Base-by-base conservation (phyloP, 306 rosid species). In the Bauhinia variegata region DNA sequence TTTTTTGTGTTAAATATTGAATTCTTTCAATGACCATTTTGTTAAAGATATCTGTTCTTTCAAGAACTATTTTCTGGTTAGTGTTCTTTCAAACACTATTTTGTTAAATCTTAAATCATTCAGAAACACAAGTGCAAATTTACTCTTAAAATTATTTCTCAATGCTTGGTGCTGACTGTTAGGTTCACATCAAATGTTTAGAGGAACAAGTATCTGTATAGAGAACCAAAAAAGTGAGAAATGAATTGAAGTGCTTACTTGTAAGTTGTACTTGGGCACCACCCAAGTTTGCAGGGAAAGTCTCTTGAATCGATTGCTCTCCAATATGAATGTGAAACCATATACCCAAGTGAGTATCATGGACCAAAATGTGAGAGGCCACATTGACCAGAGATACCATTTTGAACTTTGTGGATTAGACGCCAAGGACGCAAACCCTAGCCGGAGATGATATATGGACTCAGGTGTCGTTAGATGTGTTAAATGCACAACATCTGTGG, bases 401-500 rank as follows among this genome's bases (percentile, higher is more conserved):
- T 34, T 50, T 5, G 81, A 52, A 14, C 47, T 32, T 44, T 71
- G 46, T 0, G 83, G 88, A 7, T 9, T 12, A 4, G 81, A 82
- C 2, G 87, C 85, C 55, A 76, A 43, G 8, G 65, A 34, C 18
- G 81, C 71, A 30, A 77, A 77, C 5, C 79, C 85, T 1, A 74
- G 19, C 7, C 67, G 72, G 5, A 82, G 72, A 53, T 85, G 87
- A 15, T 69, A 85, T 11, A 85, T 74, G 1, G 89, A 85, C 5
- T 73, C 75, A 0, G 81, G 83, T 2, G 83, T 82, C 0, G 83
- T 85, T 0, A 85, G 54, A 41, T 85, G 89, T 7, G 77, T 57
- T 13, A 85, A 60, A 42, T 82, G 79, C 31, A 85, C 70, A 6
- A 79, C 79, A 31, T 82, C 58, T 2, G 87, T 63, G 3, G 19